Conservation (phyloP, 768 basidiomycete genomes). For the Coprinellus aureogranulatus region DNA sequence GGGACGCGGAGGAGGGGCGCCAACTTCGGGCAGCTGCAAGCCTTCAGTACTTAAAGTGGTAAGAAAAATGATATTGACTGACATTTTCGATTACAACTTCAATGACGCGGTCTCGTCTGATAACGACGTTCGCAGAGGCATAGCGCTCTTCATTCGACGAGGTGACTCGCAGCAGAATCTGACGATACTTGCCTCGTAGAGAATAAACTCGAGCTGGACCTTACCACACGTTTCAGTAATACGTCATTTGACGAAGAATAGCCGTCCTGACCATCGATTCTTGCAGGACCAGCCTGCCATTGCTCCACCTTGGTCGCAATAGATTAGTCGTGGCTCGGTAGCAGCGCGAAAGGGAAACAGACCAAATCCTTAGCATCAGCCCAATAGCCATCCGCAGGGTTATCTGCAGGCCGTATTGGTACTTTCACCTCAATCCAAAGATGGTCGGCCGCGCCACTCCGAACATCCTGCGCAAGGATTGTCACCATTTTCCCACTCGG, state of each 20-base stretch:
- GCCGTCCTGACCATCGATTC: conserved; percentile 60
- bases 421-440: conserved; percentile 67
- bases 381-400: conserved; percentile 62
- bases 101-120: conserved; percentile 53
- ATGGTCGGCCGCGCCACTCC: conserved; percentile 51
- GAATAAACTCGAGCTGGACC: conserved; percentile 70
- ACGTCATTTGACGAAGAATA: neutral
- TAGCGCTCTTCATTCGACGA: conserved; percentile 50
- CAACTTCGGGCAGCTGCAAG: conserved; percentile 33
- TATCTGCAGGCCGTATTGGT: conserved; percentile 47
- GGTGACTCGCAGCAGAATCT: conserved; percentile 63
- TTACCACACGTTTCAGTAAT: conserved; percentile 24
- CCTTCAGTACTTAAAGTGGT: neutral
- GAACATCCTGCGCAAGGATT: conserved; percentile 61
- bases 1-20: conserved; percentile 29
- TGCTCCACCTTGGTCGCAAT: conserved; percentile 37
- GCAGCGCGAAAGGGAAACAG: conserved; percentile 14
- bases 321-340: neutral
- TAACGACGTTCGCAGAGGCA: conserved; percentile 54
- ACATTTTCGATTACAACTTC: conserved; percentile 61
- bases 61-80: conserved; percentile 17
- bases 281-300: conserved; percentile 59
- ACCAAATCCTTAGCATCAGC: conserved; percentile 66
- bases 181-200: conserved; percentile 64
- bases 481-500: conserved; percentile 46